A percentile compares a stretch with the other conserved stretches of the same genome.
phyloP scores from a whole-genome alignment of 768 basidiomycete species.

The Termitomyces sp. region DNA sequence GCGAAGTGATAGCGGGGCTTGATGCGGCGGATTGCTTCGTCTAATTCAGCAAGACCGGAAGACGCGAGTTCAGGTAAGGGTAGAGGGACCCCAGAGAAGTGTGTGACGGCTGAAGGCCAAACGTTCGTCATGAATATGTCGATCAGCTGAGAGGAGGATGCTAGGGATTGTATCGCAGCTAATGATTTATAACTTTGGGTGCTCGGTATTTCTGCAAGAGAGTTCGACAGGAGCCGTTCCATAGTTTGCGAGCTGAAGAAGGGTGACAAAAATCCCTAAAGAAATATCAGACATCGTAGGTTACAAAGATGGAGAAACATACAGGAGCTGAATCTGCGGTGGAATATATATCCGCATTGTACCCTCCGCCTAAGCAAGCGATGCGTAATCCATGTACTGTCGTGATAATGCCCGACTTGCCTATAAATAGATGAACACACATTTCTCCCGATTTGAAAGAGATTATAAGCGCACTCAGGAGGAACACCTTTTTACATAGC shows the following conservation, averaged over 20 bases:
- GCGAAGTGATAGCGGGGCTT: slow-evolving; percentile 91
- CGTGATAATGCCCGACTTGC: slow-evolving; percentile 76
- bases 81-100: slow-evolving; percentile 53
- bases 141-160: slow-evolving; percentile 60
- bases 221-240: slow-evolving; percentile 70
- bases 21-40: slow-evolving; percentile 58
- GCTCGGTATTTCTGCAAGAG: slow-evolving; percentile 48
- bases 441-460: background rate
- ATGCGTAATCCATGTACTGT: slow-evolving; percentile 81
- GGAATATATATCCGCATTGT: slow-evolving; percentile 56
- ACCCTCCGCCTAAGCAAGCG: slow-evolving; percentile 80
- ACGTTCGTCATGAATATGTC: slow-evolving; percentile 82
- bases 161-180: slow-evolving; percentile 60
- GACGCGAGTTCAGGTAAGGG: slow-evolving; percentile 42
- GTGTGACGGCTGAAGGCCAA: slow-evolving; percentile 67
- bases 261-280: slow-evolving; percentile 72
- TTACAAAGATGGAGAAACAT: slow-evolving; percentile 21
- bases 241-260: slow-evolving; percentile 69
- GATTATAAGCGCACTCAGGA: slow-evolving; percentile 62
- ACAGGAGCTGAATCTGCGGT: slow-evolving; percentile 65
- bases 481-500: slow-evolving; percentile 77
- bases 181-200: slow-evolving; percentile 58
- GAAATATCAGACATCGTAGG: slow-evolving; percentile 4
- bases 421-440: slow-evolving; percentile 33
- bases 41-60: slow-evolving; percentile 52